These are phyloP conservation scores for Pseudogymnoascus sp. DNA, from an alignment of 2,329 filamentous ascomycete species.

Conservation along the genomic window DNA sequence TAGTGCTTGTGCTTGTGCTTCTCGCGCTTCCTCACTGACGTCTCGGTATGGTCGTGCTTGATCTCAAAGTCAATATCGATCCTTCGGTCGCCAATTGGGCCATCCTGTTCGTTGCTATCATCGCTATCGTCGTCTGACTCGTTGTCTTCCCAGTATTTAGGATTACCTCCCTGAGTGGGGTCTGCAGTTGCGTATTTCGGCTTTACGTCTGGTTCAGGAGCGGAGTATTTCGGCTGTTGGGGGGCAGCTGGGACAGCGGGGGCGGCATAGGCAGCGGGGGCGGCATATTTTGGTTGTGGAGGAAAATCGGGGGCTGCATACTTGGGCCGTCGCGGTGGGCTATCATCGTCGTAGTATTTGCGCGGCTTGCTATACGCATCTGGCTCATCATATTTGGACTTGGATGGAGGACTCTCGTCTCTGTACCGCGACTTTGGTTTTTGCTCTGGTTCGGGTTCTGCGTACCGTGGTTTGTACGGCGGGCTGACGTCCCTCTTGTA, in stretches of 20 bases:
- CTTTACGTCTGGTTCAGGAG: background rate
- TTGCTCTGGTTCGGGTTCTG: background rate
- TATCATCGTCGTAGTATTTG: slow-evolving; percentile 9
- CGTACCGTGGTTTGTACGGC: background rate
- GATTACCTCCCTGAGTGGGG: slow-evolving; percentile 3
- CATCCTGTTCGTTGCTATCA: background rate
- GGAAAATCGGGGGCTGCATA: background rate
- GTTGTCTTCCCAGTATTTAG: background rate
- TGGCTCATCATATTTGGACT: background rate
- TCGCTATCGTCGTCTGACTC: background rate
- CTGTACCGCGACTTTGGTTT: background rate
- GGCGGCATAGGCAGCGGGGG: background rate
- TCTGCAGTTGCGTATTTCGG: slow-evolving; percentile 9
- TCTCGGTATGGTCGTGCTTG: background rate
- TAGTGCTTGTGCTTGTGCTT: slow-evolving; percentile 1
- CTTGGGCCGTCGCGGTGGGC: background rate
- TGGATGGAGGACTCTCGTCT: background rate
- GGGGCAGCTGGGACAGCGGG: background rate
- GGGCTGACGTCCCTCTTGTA: background rate
- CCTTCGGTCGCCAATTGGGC: slow-evolving; percentile 5
- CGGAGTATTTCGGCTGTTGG: background rate
- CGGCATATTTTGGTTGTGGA: slow-evolving; percentile 3
- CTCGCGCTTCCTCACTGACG: background rate
- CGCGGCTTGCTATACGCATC: background rate
- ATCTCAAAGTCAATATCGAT: slow-evolving; percentile 4